A percentile compares a stretch with the other conserved stretches of the same genome.
Conservation (phyloP, 2,329 filamentous ascomycete species). For the Daldinia sp. region DNA sequence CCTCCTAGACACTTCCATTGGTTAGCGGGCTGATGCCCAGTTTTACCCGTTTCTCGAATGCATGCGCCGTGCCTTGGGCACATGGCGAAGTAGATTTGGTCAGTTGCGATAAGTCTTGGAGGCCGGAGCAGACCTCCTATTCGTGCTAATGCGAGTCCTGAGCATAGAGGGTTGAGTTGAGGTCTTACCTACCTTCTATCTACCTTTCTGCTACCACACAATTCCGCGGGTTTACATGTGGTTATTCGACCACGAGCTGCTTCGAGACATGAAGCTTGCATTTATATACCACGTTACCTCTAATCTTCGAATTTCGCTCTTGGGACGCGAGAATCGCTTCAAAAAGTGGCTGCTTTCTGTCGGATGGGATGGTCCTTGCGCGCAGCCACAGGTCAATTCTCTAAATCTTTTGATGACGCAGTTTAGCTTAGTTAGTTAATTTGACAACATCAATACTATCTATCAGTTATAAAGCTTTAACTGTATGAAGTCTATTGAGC, state of each 20-base stretch:
- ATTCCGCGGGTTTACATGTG: background rate
- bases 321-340: constrained; percentile 10
- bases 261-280: background rate
- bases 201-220: background rate
- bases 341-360: background rate
- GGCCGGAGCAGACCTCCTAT: background rate
- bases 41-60: background rate
- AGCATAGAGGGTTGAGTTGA: background rate
- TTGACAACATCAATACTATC: background rate
- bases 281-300: constrained; percentile 17
- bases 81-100: background rate
- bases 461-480: background rate
- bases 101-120: background rate
- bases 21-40: background rate
- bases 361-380: background rate
- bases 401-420: background rate
- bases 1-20: background rate
- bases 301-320: constrained; percentile 7
- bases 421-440: background rate
- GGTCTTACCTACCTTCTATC: background rate
- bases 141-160: background rate
- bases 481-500: background rate
- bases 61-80: background rate
- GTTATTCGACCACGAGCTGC: background rate
- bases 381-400: background rate